A percentile compares a stretch with the other conserved stretches of the same genome.
Evolutionary conservation across 768 basidiomycete genomes (phyloP).

Genomic region (Lentinus brumalis): DNA sequence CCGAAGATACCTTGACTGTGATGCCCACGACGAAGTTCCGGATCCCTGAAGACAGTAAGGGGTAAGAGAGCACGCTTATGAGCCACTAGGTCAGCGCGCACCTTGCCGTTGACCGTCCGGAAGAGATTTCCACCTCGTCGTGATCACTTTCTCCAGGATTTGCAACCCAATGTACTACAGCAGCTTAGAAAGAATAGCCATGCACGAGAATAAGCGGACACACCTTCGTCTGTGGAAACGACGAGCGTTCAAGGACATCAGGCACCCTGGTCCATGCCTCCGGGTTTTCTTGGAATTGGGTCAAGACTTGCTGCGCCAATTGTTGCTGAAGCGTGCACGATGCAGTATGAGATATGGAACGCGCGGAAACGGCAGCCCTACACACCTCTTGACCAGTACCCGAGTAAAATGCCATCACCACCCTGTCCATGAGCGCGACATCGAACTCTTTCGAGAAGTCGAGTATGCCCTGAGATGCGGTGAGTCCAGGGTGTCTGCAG

Average conservation of each 20-base stretch:
- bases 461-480: slow-evolving; percentile 66
- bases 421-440: slow-evolving; percentile 88
- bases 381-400: slow-evolving; percentile 81
- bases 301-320: slow-evolving; percentile 90
- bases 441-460: slow-evolving; percentile 96
- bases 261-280: slow-evolving; percentile 98
- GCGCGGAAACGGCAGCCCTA: slow-evolving; percentile 14
- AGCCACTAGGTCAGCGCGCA: slow-evolving; percentile 28
- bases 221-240: slow-evolving; percentile 87
- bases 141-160: slow-evolving; percentile 94
- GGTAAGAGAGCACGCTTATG: not conserved
- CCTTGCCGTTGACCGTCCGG: slow-evolving; percentile 94
- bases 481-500: slow-evolving; percentile 1
- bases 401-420: slow-evolving; percentile 90
- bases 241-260: slow-evolving; percentile 83
- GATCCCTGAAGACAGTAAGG: slow-evolving; percentile 58
- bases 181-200: not conserved
- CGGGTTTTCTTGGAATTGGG: slow-evolving; percentile 94
- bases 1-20: slow-evolving; percentile 91
- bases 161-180: slow-evolving; percentile 92
- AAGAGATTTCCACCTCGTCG: slow-evolving; percentile 93
- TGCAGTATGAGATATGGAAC: slow-evolving; percentile 2
- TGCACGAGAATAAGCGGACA: not conserved
- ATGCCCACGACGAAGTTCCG: slow-evolving; percentile 95
- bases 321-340: slow-evolving; percentile 67